Conservation (phyloP, 1,284 basidiomycete species). For the Fomes fomentarius region DNA sequence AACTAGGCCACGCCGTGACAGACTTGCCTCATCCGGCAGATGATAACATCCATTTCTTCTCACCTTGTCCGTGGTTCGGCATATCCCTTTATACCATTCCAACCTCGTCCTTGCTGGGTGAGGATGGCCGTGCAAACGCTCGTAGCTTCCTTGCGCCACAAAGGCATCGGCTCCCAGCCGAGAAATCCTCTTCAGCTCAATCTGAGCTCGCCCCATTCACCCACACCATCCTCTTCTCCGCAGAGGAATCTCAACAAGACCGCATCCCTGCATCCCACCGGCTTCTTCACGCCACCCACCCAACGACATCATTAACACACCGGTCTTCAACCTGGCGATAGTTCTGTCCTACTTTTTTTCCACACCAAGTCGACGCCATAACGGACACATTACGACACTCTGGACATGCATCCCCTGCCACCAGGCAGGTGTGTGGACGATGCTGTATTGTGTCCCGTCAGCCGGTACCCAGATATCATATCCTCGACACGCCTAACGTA, state of each 20-base stretch:
- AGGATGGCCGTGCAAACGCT: no score
- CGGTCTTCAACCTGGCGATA: conserved; percentile 14
- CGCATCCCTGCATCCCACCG: conserved; percentile 3
- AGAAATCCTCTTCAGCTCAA: conserved; percentile 2
- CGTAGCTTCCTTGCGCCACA: conserved; percentile 23
- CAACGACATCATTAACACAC: conserved; percentile 18
- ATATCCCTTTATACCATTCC: conserved; percentile 16
- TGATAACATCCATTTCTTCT: conserved; percentile 14
- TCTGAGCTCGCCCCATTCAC: neutral
- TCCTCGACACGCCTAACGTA: conserved; percentile 20
- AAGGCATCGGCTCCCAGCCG: conserved; percentile 18
- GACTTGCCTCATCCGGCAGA: conserved; percentile 18
- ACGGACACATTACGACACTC: conserved; percentile 22
- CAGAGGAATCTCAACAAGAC: conserved; percentile 5
- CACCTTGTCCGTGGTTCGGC: conserved; percentile 18
- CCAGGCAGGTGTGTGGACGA: conserved; percentile 12
- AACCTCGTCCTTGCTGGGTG: no score
- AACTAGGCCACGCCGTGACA: conserved; percentile 15
- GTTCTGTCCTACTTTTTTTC: conserved; percentile 11
- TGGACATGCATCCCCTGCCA: conserved; percentile 15
- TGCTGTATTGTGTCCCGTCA: conserved; percentile 14
- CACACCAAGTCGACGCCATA: conserved; percentile 17
- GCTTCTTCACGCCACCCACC: neutral
- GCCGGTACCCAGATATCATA: conserved; percentile 14
- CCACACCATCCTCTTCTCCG: conserved; percentile 1